Percentiles rank a stretch among this genome's conserved stretches.
These are phyloP conservation scores for Conringia planisiliqua DNA, from an alignment of 345 rosid species.

Conservation along the genomic window DNA sequence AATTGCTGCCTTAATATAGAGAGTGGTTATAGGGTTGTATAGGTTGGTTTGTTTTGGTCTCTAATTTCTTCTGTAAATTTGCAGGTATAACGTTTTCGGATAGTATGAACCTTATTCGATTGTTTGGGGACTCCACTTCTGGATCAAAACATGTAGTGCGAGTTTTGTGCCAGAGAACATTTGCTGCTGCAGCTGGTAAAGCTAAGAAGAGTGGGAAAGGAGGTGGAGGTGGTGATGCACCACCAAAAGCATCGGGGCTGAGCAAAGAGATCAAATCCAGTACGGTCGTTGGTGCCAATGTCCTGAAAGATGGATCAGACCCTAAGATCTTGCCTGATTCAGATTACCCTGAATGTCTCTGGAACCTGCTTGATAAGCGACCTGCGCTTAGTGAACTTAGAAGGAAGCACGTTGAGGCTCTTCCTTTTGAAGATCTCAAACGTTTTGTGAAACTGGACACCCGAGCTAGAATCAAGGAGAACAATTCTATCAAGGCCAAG, in stretches of 20 bases:
- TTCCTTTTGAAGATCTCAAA: slow-evolving; percentile 67
- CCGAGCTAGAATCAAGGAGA: slow-evolving; percentile 75
- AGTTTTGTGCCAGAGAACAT: slow-evolving; percentile 32
- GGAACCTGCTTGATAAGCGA: slow-evolving; percentile 71
- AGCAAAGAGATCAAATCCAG: slow-evolving; percentile 73
- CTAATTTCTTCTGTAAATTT: background rate
- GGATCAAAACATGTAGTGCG: slow-evolving; percentile 35
- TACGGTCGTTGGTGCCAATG: slow-evolving; percentile 70
- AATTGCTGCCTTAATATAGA: too few relatives aligned
- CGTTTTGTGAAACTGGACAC: slow-evolving; percentile 81
- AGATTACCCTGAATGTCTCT: slow-evolving; percentile 78
- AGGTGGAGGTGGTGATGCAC: slow-evolving; percentile 50
- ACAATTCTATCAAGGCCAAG: slow-evolving; percentile 75
- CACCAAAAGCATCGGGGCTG: slow-evolving; percentile 42
- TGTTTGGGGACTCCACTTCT: background rate
- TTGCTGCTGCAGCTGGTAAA: slow-evolving; percentile 55
- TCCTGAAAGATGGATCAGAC: slow-evolving; percentile 77
- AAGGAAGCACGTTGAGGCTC: slow-evolving; percentile 50
- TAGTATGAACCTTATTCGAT: background rate
- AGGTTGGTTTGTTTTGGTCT: background rate
- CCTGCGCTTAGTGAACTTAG: slow-evolving; percentile 71
- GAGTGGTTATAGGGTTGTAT: background rate
- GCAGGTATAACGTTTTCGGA: background rate
- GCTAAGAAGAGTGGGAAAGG: slow-evolving; percentile 59
- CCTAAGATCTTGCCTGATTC: slow-evolving; percentile 66